These are phyloP conservation scores for Abelmoschus esculentus DNA, from an alignment of 345 rosid genomes.

Conservation along the genomic window DNA sequence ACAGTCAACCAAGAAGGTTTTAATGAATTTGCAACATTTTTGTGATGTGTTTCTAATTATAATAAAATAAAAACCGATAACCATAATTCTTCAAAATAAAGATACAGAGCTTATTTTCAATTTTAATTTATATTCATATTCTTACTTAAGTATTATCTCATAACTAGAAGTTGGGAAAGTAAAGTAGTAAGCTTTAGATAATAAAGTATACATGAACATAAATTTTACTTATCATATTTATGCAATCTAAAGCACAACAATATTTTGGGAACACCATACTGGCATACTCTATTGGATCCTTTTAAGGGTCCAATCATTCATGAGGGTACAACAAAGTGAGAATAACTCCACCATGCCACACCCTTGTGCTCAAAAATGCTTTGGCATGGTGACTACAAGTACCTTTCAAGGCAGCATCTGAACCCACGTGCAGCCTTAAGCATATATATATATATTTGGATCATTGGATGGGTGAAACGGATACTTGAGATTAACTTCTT, in stretches of 20 bases:
- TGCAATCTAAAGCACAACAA: background rate
- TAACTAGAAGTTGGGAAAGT: too few species aligned
- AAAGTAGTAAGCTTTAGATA: too few species aligned
- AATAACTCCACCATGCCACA: background rate
- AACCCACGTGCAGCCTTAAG: too few species aligned
- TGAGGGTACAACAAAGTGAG: background rate
- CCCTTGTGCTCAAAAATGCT: background rate
- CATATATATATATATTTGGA: too few species aligned
- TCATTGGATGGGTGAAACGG: too few species aligned
- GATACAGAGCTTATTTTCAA: background rate
- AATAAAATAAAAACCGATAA: background rate
- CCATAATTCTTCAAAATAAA: background rate
- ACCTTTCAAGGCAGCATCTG: background rate
- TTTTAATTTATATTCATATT: background rate
- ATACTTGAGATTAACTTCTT: too few species aligned
- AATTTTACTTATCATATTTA: background rate
- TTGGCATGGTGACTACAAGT: background rate
- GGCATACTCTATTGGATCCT: background rate
- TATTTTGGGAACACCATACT: background rate
- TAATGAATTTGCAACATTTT: background rate
- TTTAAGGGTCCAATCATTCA: background rate
- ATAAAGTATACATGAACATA: background rate
- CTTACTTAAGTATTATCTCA: too few species aligned
- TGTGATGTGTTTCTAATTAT: background rate
- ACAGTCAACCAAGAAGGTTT: background rate